phyloP scores from a whole-genome alignment of 306 rosid species.

The Cyclanthera cordifolia region DNA sequence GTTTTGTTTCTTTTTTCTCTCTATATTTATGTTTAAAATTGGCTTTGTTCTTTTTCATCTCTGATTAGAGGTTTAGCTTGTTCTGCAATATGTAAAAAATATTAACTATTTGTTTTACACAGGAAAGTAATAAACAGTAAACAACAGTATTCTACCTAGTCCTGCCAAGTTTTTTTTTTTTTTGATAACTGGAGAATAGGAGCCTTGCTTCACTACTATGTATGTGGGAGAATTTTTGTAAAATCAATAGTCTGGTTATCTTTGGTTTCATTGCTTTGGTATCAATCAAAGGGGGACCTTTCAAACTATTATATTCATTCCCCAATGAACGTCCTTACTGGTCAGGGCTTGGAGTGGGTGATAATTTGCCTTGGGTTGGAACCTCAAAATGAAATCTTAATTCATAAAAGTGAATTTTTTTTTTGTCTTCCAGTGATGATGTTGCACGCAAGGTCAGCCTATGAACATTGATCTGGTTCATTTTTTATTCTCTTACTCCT shows the following conservation, averaged over 20 bases:
- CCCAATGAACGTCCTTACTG: not conserved
- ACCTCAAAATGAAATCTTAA: not conserved
- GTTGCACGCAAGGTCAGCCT: not conserved
- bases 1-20: not conserved
- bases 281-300: not conserved
- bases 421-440: not conserved
- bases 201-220: no score
- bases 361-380: not conserved
- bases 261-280: not conserved
- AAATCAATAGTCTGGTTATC: not conserved
- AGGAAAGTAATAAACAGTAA: not conserved
- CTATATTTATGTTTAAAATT: not conserved
- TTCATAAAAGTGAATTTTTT: not conserved
- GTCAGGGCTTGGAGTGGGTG: not conserved
- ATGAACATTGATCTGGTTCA: not conserved
- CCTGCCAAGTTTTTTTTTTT: not conserved
- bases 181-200: no score
- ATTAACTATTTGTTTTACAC: not conserved
- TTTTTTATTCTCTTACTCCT: not conserved
- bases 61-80: constrained; percentile 8
- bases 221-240: not conserved
- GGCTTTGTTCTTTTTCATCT: not conserved
- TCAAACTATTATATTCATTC: not conserved
- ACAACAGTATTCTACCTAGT: not conserved
- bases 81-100: constrained; percentile 4